Base-by-base conservation (phyloP, 2,329 filamentous ascomycete species). In the Dichotomopilus funicola region DNA sequence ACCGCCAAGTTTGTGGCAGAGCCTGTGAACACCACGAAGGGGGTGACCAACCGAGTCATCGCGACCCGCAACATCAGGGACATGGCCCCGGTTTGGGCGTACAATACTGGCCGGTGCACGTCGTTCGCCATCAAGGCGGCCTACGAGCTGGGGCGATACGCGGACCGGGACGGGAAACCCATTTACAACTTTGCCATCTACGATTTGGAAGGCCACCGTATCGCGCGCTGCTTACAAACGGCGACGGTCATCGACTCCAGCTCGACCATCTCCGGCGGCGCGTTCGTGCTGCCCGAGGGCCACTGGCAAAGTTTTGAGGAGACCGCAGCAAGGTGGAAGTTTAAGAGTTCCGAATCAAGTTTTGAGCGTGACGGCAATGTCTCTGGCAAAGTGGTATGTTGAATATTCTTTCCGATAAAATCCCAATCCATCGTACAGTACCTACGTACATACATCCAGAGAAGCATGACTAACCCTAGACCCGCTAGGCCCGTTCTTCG, bases 181-280 rank as follows among this genome's bases (percentile, higher is more conserved):
- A n/a, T 47, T 3, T 53, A 42, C 45, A n/a, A 53, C 31, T 53
- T 33, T 9, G 13, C 31, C 27, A 53, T 48, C 7, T 53, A 53
- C 27, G 51, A 53, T 13, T 38, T 53, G 7, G n/a, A 6, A 3
- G 12, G 51, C 10, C 51, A 53, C 33, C 51, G 51, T 2, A 35
- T 53, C 10, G 51, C 51, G 4, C 36, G 51, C 7, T 53, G 51
- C 36, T 33, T 31, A 27, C 36, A 48, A 4, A 48, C 51, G 4
- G 44, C 37, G 27, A 13, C 48, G 2, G 51, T 53, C 9, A 48
- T 53, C 8, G 51, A 53, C 37, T 53, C 51, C n/a, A 53, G 51
- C 44, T 53, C 51, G 6, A 42, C 36, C 27, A 9, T 48, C 11
- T 7, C 5, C 8, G 44, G 44, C 5, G 51, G 51, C 6, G 51